Base-by-base conservation (phyloP, 140 eudicot genomes). In the Stevia rebaudiana region DNA sequence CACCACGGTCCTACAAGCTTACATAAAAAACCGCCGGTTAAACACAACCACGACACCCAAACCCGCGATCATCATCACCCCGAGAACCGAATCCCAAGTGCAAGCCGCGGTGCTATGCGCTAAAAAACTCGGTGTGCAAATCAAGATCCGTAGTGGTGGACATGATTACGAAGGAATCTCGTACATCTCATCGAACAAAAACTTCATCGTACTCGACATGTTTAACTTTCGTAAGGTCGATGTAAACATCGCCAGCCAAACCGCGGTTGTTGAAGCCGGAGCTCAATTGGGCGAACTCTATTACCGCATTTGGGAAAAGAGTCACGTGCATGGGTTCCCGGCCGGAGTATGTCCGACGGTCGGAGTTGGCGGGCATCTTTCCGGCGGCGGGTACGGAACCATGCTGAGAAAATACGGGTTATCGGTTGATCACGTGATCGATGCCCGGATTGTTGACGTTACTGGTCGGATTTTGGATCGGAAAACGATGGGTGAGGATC, bases 301-400 rank as follows among this genome's bases (percentile, higher is more conserved):
- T 57, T 79, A 74, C 6, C 42, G 70, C 5, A 79, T 74, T 18
- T 65, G 51, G 65, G 74, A 70, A 18, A 43, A 70, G 17, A 79
- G 80, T 9, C 64, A 41, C 13, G 66, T 69, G 22, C 84, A 57
- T 36, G 84, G 77, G 17, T 74, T 79, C 16, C 80, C 80, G 0
- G 71, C 71, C 5, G 80, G 84, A 15, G 74, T 66, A 0, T 74
- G 84, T 54, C 74, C 77, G 35, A 74, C 77, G 0, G 78, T 79
- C 0, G 84, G 84, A 0, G 71, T 70, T 8, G 84, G 78, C 0
- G 84, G 84, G 39, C 80, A 74, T 52, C 21, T 74, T 31, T 63
- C 70, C 19, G 80, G 80, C 3, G 80, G 80, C 0, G 84, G 84
- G 6, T 79, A 69, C 7, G 84, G 84, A 11, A 79, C 79, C 48